phyloP scores from a whole-genome alignment of 352 stramenopile genomes.

The Pythium sukuiense region DNA sequence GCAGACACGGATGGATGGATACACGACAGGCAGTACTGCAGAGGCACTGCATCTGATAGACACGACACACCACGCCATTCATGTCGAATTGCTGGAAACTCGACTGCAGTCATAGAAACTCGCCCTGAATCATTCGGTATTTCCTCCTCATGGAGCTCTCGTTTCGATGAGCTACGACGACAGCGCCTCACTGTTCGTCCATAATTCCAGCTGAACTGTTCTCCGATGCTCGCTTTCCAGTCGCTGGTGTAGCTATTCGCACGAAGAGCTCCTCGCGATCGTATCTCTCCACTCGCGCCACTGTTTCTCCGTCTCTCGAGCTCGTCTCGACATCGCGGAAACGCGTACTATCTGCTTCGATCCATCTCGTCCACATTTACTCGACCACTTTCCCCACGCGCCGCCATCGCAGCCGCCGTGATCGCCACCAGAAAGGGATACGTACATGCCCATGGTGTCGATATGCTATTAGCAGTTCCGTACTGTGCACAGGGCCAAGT shows the following conservation, averaged over 20 bases:
- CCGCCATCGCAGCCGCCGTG: background rate
- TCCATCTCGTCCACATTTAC: background rate
- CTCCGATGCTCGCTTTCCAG: background rate
- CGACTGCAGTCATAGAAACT: too few species aligned
- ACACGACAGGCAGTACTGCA: too few species aligned
- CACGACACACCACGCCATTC: too few species aligned
- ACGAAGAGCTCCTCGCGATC: background rate
- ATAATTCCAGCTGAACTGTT: background rate
- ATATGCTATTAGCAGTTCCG: conserved; percentile 82
- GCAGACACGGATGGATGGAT: background rate
- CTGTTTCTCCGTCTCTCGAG: background rate
- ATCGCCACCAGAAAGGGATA: conserved; percentile 17
- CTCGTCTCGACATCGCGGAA: background rate
- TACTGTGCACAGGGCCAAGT: conserved; percentile 46
- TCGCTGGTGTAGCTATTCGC: conserved; percentile 7
- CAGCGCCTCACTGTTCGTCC: too few species aligned
- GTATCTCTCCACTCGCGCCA: background rate
- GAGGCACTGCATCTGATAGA: background rate
- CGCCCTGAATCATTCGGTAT: too few species aligned
- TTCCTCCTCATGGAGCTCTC: too few species aligned
- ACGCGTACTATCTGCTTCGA: background rate
- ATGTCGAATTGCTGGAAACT: too few species aligned
- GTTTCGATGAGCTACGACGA: too few species aligned
- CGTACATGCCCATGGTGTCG: conserved; percentile 82
- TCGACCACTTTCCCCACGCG: background rate